Percentiles rank a stretch among this genome's conserved stretches.
Evolutionary conservation across 2,329 filamentous ascomycete species (phyloP).

Genomic region (Colletotrichum sidae): DNA sequence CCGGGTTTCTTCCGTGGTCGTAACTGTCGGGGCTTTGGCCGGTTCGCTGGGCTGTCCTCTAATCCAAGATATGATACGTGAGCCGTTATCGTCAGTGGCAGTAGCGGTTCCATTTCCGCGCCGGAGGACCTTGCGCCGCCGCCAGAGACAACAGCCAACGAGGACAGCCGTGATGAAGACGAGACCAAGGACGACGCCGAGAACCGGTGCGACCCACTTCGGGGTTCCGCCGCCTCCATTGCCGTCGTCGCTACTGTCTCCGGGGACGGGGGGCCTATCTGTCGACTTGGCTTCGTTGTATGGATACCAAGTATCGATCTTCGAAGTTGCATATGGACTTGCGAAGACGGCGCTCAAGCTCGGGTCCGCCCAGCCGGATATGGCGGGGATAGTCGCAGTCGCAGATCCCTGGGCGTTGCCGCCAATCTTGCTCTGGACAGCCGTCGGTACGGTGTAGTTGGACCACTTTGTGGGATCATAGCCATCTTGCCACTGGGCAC

Average conservation of each 20-base stretch:
- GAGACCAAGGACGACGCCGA: conserved; percentile 71
- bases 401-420: conserved; percentile 75
- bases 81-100: conserved; percentile 58
- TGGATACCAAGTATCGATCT: conserved; percentile 71
- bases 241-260: conserved; percentile 31
- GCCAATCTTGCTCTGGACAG: conserved; percentile 74
- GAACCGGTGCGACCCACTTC: conserved; percentile 69
- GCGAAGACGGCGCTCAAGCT: conserved; percentile 66
- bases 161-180: conserved; percentile 65
- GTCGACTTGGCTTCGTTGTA: conserved; percentile 57
- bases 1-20: conserved; percentile 54
- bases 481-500: conserved; percentile 73
- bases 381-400: conserved; percentile 73
- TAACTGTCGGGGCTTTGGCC: conserved; percentile 57
- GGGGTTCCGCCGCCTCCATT: conserved; percentile 57
- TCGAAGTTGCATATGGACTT: conserved; percentile 64
- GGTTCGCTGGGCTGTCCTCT: conserved; percentile 54
- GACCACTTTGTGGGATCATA: conserved; percentile 75
- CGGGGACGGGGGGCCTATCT: conserved; percentile 39
- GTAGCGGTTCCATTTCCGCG: conserved; percentile 51
- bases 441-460: conserved; percentile 76
- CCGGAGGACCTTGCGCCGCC: conserved; percentile 58
- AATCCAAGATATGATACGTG: conserved; percentile 65
- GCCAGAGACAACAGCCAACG: conserved; percentile 64
- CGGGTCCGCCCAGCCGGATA: conserved; percentile 64